Evolutionary conservation across 192 early-diverging fungal species (phyloP), one percentile per base, ranked within the genome.

Genomic region (Gryganskiella cystojenkinii): DNA sequence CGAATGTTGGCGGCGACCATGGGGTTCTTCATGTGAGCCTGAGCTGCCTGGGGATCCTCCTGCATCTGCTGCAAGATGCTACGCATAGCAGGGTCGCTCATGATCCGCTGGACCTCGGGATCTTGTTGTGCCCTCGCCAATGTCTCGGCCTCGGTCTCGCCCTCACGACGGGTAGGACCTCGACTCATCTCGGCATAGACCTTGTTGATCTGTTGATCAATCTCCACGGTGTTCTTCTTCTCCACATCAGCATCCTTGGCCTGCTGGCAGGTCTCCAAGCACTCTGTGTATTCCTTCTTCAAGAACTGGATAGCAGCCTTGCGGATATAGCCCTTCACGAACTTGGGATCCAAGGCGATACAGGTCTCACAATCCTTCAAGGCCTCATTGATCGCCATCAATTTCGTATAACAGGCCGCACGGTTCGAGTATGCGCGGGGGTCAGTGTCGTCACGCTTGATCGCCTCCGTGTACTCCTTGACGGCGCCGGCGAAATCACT

Each of bases 41-140:
- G 90, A 30, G 91, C 91, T 40, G 98, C 96, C 57, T 88, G 86
- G 11, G 98, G 98, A 80, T 99, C 94, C 64, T 92, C 86, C 82
- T 98, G 95, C 95, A 98, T 98, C 82, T 98, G 96, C 81, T 96
- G 90, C 67, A 99, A 88, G 64, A 99, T 98, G 80, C 89, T 88
- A 73, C 95, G 92, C 98, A 99, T 99, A 64, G 94, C 89, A 15
- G 98, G 98, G 82, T 99, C 97, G 22, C 71, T 86, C 79, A 99
- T 84, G 64, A 98, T 89, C 61, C 84, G 83, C 68, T 92, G 84
- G 22, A 98, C 90, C 82, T 97, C 96, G 57, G 98, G 98, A 80
- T 99, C 91, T 49, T 92, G 87, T 81, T 92, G 89, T n/a, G 98
- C 98, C 44, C 90, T 83, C 68, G 91, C 89, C 44, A 95, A 63